A percentile compares a stretch with the other conserved stretches of the same genome.
phyloP scores from a whole-genome alignment of 176 grass and related monocot species.

The Saccharum officinarum region DNA sequence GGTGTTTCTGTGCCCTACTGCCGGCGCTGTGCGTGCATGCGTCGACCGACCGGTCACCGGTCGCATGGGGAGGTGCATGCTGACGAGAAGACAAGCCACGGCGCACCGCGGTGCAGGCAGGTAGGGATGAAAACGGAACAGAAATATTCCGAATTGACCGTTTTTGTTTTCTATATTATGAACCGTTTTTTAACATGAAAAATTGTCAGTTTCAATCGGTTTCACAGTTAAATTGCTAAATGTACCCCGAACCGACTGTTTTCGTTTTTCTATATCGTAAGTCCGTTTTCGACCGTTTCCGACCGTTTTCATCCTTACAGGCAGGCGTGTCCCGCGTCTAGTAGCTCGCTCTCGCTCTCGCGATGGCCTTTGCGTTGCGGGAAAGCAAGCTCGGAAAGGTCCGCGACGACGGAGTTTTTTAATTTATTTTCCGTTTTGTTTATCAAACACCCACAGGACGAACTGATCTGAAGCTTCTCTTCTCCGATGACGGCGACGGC shows the following conservation, averaged over 20 bases:
- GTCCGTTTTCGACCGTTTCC: no score
- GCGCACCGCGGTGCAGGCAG: neutral
- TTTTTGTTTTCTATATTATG: no score
- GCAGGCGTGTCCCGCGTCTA: no score
- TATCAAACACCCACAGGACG: neutral
- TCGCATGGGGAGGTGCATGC: neutral
- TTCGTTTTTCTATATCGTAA: no score
- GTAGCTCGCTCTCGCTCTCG: no score
- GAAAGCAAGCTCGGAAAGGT: conserved; percentile 2
- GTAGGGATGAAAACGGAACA: no score
- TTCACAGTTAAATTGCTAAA: no score
- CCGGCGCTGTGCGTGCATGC: neutral
- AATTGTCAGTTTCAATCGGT: no score
- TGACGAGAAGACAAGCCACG: neutral
- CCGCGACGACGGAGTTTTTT: neutral
- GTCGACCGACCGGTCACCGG: neutral
- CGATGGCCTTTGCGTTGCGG: conserved; percentile 14
- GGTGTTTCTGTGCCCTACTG: neutral
- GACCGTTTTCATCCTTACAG: no score
- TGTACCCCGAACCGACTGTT: no score
- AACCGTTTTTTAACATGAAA: no score
- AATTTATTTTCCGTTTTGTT: neutral
- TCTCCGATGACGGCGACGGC: neutral
- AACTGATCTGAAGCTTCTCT: neutral
- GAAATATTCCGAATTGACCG: no score